A percentile compares a stretch with the other conserved stretches of the same genome.
phyloP scores from a whole-genome alignment of 768 basidiomycete species.

The Dacryopinax spathularia region DNA sequence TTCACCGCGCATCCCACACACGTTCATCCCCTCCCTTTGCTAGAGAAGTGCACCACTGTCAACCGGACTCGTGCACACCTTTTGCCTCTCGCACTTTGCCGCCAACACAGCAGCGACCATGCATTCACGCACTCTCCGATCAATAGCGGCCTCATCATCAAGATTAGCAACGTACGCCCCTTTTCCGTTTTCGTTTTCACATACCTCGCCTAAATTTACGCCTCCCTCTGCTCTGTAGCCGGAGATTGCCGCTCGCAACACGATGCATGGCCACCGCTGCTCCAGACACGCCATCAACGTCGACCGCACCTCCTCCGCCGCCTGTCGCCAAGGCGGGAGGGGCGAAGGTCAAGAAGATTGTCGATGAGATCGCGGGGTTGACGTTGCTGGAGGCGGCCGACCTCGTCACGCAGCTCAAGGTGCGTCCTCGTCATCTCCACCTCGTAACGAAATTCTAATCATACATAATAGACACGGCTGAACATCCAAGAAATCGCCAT shows the following conservation, averaged over 20 bases:
- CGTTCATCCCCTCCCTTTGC: background rate
- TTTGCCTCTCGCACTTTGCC: background rate
- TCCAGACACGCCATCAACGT: constrained; percentile 30
- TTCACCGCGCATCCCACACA: background rate
- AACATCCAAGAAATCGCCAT: constrained; percentile 97
- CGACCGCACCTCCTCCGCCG: constrained; percentile 29
- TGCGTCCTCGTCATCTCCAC: constrained; percentile 21
- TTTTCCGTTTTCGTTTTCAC: background rate
- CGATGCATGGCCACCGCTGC: constrained; percentile 45
- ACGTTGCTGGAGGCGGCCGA: constrained; percentile 91
- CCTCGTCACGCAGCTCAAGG: constrained; percentile 84
- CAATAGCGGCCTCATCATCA: background rate
- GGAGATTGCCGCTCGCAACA: constrained; percentile 2
- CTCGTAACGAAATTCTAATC: background rate
- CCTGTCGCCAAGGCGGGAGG: constrained; percentile 29
- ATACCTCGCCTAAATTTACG: background rate
- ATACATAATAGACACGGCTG: constrained; percentile 51
- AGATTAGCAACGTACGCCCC: background rate
- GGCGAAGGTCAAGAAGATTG: constrained; percentile 60
- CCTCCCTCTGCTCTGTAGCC: background rate
- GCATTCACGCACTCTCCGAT: background rate
- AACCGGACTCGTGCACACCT: too few relatives aligned
- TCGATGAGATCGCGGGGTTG: constrained; percentile 80
- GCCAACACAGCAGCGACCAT: background rate
- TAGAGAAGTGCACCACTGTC: too few relatives aligned